Evolutionary conservation across 139 green algal species (phyloP), one percentile per base, ranked within the genome.

Genomic region (Chlamydomonas incerta): DNA sequence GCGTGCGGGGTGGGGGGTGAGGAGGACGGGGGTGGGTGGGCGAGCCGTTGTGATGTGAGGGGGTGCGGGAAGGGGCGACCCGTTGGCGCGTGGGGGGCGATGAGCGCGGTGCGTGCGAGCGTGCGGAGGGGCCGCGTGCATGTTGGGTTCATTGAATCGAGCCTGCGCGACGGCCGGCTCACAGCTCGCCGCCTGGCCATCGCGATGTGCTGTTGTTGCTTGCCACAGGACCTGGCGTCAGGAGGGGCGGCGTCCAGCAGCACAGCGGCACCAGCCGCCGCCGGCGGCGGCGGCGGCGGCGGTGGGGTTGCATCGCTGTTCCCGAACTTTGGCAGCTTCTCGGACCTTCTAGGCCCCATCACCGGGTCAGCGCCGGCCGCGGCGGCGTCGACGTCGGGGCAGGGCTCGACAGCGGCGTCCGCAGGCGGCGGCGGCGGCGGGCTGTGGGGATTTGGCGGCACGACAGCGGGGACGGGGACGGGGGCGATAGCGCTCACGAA

Each of bases 261-360:
- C 50, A 31, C 46, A 0, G 70, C 46, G 18, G 70, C 26, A 41
- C 4, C 34, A 50, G 50, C 72, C 29, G n/a, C 50, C 73, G 34
- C 47, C 73, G 31, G 73, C 55, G 28, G 35, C 35, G 35, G 20
- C 62, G 28, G 62, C 62, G 62, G 62, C 62, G 37, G 21, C 35
- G n/a, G n/a, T 37, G 37, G 50, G 50, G 50, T 14, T 10, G 50
- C 50, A 57, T 24, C 55, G 55, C 18, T 60, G 37, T 74, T 74
- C 63, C 63, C 46, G 46, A 34, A n/a, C 15, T 18, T 83, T 4
- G 77, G 77, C 28, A 63, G 34, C 63, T 83, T 83, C 77, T 67
- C 77, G 23, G 77, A 83, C 65, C 41, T 83, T 2, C 60, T 83
- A 3, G 47, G 74, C 14, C 34, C 57, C 10, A 33, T 63, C 29